Evolutionary conservation across 352 stramenopile genomes (phyloP).

Genomic region (Phytophthora pseudosyringae): DNA sequence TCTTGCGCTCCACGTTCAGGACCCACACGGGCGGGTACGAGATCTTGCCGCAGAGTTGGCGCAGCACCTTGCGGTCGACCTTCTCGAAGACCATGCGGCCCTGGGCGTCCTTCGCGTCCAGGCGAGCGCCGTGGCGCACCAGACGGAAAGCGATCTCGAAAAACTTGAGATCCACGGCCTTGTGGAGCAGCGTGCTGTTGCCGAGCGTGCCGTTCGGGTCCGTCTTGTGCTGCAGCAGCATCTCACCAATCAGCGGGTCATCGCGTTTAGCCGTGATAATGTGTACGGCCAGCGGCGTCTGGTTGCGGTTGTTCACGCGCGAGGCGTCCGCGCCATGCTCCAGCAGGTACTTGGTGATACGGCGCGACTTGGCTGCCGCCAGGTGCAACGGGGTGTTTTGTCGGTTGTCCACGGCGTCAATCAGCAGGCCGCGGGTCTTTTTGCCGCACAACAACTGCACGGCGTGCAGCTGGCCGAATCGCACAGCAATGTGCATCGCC

Average conservation of each 20-base stretch:
- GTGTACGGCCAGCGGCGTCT: constrained; percentile 78
- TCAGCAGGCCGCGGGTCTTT: constrained; percentile 56
- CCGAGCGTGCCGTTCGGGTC: constrained; percentile 73
- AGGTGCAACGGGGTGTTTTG: constrained; percentile 84
- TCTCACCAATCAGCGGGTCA: constrained; percentile 80
- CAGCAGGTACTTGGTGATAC: constrained; percentile 84
- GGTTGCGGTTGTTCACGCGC: constrained; percentile 70
- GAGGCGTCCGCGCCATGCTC: constrained; percentile 71
- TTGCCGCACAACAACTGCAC: constrained; percentile 79
- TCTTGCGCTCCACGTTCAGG: constrained; percentile 67
- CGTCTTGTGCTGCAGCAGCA: constrained; percentile 78
- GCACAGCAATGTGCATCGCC: constrained; percentile 81
- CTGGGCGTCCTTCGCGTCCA: constrained; percentile 79
- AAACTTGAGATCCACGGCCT: constrained; percentile 70
- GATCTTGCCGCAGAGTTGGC: constrained; percentile 79
- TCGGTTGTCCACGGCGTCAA: constrained; percentile 76
- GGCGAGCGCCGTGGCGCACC: constrained; percentile 76
- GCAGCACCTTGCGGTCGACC: constrained; percentile 74
- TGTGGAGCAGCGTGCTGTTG: constrained; percentile 76
- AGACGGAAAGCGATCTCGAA: constrained; percentile 81
- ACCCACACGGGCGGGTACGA: constrained; percentile 85
- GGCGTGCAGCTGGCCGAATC: constrained; percentile 77
- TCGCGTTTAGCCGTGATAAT: constrained; percentile 81
- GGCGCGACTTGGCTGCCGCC: constrained; percentile 79
- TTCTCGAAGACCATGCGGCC: constrained; percentile 88